phyloP scores from a whole-genome alignment of 805 yeast species.

The Dipodascus albidus region DNA sequence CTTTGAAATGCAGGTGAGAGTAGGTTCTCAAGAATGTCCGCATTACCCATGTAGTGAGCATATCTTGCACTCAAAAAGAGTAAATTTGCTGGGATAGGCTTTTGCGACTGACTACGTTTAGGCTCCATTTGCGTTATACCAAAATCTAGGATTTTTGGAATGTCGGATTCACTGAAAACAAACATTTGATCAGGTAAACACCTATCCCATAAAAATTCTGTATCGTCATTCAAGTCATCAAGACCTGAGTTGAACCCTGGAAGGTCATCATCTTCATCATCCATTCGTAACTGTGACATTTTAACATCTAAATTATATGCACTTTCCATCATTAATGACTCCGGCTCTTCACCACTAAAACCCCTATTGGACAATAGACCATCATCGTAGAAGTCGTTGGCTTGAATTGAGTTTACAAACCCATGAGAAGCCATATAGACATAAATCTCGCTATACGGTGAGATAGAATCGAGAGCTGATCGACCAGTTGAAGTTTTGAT shows the following conservation, averaged over 20 bases:
- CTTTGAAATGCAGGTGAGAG: constrained; percentile 24
- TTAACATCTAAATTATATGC: constrained; percentile 24
- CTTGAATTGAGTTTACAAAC: constrained; percentile 9
- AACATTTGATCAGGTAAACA: constrained; percentile 31
- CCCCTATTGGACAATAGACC: constrained; percentile 9
- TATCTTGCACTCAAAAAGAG: constrained; percentile 30
- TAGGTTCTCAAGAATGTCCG: constrained; percentile 22
- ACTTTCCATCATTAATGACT: constrained; percentile 19
- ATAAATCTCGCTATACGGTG: constrained; percentile 44
- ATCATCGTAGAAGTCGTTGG: constrained; percentile 18
- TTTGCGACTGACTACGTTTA: constrained; percentile 25
- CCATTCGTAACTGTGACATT: constrained; percentile 15
- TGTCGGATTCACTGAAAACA: constrained; percentile 26
- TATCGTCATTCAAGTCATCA: constrained; percentile 9
- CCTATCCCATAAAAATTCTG: constrained; percentile 28
- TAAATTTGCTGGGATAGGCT: constrained; percentile 33
- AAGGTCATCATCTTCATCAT: constrained; percentile 10
- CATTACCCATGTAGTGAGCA: constrained; percentile 26
- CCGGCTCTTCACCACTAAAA: constrained; percentile 1
- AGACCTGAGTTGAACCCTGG: constrained; percentile 2
- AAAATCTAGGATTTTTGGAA: constrained; percentile 28
- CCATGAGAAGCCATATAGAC: constrained; percentile 38
- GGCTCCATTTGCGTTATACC: constrained; percentile 27
- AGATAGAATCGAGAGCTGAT: constrained; percentile 45
- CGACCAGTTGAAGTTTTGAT: constrained; percentile 31